These are phyloP conservation scores for Alisma plantagoaquatica DNA, from an alignment of 106 monocot species.

Conservation along the genomic window DNA sequence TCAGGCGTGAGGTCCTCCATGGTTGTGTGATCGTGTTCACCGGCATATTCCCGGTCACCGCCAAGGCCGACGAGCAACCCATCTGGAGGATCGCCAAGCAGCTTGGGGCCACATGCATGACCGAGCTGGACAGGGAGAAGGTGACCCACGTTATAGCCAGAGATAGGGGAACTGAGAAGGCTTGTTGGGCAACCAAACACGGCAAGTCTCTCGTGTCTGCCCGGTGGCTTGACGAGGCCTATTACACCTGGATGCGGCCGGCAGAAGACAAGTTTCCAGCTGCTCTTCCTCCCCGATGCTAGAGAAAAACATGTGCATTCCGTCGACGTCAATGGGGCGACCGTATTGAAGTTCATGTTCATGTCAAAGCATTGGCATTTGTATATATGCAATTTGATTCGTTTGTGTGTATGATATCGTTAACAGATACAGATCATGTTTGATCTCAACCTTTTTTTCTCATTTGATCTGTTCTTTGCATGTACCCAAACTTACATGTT, in stretches of 20 bases:
- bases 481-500: no score
- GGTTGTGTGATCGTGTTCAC: constrained; percentile 69
- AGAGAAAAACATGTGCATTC: no score
- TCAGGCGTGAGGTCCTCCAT: constrained; percentile 34
- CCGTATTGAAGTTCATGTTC: no score
- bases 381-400: no score
- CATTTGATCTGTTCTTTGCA: no score
- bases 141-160: constrained; percentile 71
- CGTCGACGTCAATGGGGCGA: no score
- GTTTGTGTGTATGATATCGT: no score
- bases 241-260: constrained; percentile 51
- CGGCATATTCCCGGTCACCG: constrained; percentile 27
- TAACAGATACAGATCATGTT: no score
- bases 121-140: constrained; percentile 38
- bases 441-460: no score
- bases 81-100: constrained; percentile 68
- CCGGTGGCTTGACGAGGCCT: constrained; percentile 72
- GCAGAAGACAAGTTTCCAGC: constrained; percentile 60
- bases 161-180: constrained; percentile 42
- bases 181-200: constrained; percentile 64
- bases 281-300: no score
- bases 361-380: no score
- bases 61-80: constrained; percentile 26
- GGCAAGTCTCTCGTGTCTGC: constrained; percentile 72
- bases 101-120: constrained; percentile 58